phyloP scores from a whole-genome alignment of 768 basidiomycete species.

The Symmetrospora coprosmae region DNA sequence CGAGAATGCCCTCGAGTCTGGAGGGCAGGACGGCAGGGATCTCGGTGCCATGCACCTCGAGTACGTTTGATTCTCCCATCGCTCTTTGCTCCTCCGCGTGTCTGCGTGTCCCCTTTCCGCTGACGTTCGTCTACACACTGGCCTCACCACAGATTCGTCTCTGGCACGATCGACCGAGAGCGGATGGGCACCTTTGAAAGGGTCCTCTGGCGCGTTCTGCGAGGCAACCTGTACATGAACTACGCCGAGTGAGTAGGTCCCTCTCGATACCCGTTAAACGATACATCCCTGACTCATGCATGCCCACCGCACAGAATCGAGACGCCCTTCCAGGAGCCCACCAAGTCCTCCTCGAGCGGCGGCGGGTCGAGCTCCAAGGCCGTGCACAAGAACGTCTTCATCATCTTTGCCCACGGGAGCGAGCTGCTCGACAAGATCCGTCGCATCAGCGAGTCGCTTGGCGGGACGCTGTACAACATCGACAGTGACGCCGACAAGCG shows the following conservation, averaged over 20 bases:
- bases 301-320: slow-evolving; percentile 55
- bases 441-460: slow-evolving; percentile 98
- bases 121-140: neutral
- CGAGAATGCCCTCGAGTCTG: slow-evolving; percentile 69
- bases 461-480: slow-evolving; percentile 89
- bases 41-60: slow-evolving; percentile 62
- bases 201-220: slow-evolving; percentile 90
- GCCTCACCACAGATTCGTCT: slow-evolving; percentile 55
- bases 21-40: no score
- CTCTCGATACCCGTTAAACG: neutral
- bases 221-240: slow-evolving; percentile 99
- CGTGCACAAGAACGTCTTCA: slow-evolving; percentile 91
- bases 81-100: neutral
- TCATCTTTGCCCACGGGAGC: slow-evolving; percentile 91
- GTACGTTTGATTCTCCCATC: no score
- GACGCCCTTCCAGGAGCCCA: slow-evolving; percentile 79
- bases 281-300: neutral
- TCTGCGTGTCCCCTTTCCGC: neutral
- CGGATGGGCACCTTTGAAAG: slow-evolving; percentile 89
- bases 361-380: slow-evolving; percentile 40
- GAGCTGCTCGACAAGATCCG: slow-evolving; percentile 88
- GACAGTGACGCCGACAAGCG: slow-evolving; percentile 89
- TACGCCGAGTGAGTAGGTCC: slow-evolving; percentile 33
- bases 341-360: slow-evolving; percentile 44
- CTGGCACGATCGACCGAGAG: slow-evolving; percentile 86